Evolutionary conservation across 305 asterid genomes (phyloP).

Genomic region (Fraxinus sp.): DNA sequence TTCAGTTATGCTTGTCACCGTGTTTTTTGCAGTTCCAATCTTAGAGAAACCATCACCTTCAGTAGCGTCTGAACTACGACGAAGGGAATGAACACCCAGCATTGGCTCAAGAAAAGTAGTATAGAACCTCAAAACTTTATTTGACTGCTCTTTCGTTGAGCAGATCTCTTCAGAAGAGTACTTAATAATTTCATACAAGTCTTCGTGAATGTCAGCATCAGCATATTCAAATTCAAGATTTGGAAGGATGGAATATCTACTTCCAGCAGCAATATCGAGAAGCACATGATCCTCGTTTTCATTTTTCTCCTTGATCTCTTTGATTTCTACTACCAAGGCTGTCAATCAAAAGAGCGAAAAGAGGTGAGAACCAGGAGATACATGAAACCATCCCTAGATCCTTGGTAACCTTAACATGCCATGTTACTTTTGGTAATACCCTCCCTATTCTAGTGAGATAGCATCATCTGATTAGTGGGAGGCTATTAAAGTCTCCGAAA

Average conservation of each 20-base stretch:
- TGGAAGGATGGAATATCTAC: conserved; percentile 63
- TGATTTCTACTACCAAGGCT: conserved; percentile 87
- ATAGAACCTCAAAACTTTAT: conserved; percentile 83
- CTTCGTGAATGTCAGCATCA: conserved; percentile 82
- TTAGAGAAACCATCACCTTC: conserved; percentile 56
- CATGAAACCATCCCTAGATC: neutral
- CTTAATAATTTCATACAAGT: conserved; percentile 72
- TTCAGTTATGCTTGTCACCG: conserved; percentile 42
- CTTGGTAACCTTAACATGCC: neutral
- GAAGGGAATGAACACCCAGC: conserved; percentile 65
- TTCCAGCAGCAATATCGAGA: conserved; percentile 83
- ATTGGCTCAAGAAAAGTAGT: conserved; percentile 84
- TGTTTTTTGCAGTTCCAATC: conserved; percentile 34
- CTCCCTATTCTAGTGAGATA: neutral
- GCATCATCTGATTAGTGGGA: neutral
- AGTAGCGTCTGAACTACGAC: conserved; percentile 43
- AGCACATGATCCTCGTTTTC: conserved; percentile 80
- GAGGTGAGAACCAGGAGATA: conserved; percentile 28
- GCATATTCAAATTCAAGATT: conserved; percentile 77
- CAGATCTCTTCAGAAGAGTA: conserved; percentile 94
- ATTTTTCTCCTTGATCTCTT: conserved; percentile 80
- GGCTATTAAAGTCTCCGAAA: neutral
- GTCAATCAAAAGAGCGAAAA: conserved; percentile 35
- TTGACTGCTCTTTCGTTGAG: conserved; percentile 83
- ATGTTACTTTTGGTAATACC: neutral